These are phyloP conservation scores for Pulveroboletus sp. DNA, from an alignment of 768 basidiomycete species.

Conservation along the genomic window DNA sequence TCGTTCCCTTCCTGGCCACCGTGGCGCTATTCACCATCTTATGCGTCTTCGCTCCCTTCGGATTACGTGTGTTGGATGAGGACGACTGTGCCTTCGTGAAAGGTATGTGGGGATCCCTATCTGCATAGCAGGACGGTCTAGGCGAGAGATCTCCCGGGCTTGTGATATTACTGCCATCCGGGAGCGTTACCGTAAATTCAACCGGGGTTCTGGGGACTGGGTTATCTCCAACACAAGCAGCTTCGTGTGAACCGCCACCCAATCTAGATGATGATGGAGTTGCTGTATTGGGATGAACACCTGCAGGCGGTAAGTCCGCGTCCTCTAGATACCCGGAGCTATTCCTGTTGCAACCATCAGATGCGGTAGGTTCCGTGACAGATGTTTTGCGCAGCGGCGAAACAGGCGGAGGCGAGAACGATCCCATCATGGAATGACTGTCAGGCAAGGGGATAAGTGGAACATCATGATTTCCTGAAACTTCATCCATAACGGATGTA, in stretches of 20 bases:
- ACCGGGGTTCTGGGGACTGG: conserved; percentile 3
- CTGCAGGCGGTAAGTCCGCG: background rate
- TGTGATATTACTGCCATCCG: conserved; percentile 18
- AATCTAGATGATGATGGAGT: background rate
- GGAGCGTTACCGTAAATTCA: conserved; percentile 5
- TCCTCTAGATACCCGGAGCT: background rate
- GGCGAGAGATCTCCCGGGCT: conserved; percentile 12
- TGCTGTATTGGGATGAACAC: background rate
- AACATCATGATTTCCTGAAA: background rate
- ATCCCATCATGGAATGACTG: background rate
- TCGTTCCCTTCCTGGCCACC: background rate
- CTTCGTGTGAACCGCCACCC: background rate
- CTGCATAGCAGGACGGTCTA: background rate
- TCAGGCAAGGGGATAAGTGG: background rate
- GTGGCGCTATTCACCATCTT: conserved; percentile 24
- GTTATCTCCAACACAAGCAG: background rate
- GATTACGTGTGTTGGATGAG: background rate
- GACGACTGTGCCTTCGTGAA: background rate
- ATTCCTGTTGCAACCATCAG: conserved; percentile 8
- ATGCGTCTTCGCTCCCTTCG: conserved; percentile 9
- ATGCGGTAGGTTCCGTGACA: conserved; percentile 4
- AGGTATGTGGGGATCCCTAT: background rate
- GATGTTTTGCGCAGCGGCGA: conserved; percentile 1
- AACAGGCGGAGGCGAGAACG: background rate
- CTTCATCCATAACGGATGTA: background rate